Percentiles rank a stretch among this genome's conserved stretches.
Conservation (phyloP, 2,329 filamentous ascomycete genomes). For the Colletotrichum australisinense region DNA sequence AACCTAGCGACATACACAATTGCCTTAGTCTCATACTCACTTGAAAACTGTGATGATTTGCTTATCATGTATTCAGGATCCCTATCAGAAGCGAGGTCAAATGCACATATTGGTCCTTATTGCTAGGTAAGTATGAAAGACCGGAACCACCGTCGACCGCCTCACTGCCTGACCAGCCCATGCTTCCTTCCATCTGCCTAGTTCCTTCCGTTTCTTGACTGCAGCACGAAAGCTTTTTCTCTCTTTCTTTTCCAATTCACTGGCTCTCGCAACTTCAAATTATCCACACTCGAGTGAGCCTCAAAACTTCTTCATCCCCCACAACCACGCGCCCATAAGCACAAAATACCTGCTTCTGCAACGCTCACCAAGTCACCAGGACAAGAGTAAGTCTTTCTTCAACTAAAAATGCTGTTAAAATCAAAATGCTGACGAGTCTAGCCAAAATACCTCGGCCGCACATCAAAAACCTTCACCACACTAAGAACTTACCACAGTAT, state of each 20-base stretch:
- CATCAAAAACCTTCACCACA: neutral
- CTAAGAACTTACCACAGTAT: neutral
- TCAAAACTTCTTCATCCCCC: neutral
- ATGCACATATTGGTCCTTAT: neutral
- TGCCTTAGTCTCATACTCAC: neutral
- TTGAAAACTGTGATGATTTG: neutral
- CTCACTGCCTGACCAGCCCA: neutral
- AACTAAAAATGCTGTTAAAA: rapidly evolving
- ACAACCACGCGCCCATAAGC: neutral
- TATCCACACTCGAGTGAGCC: neutral
- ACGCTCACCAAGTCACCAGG: neutral
- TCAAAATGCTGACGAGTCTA: neutral
- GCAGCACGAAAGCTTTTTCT: no score
- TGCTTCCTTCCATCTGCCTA: neutral
- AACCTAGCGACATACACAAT: no score
- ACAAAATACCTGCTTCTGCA: no score
- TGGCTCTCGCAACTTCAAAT: neutral
- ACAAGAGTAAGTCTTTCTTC: neutral
- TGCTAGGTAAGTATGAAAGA: no score
- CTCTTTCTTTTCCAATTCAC: neutral
- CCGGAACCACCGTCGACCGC: neutral
- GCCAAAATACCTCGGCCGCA: rapidly evolving
- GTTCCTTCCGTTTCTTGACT: no score
- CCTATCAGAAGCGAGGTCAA: neutral
- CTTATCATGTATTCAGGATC: neutral